A percentile compares a stretch with the other conserved stretches of the same genome.
Evolutionary conservation across 352 stramenopile species (phyloP).

Genomic region (Globisporangium alternatum): DNA sequence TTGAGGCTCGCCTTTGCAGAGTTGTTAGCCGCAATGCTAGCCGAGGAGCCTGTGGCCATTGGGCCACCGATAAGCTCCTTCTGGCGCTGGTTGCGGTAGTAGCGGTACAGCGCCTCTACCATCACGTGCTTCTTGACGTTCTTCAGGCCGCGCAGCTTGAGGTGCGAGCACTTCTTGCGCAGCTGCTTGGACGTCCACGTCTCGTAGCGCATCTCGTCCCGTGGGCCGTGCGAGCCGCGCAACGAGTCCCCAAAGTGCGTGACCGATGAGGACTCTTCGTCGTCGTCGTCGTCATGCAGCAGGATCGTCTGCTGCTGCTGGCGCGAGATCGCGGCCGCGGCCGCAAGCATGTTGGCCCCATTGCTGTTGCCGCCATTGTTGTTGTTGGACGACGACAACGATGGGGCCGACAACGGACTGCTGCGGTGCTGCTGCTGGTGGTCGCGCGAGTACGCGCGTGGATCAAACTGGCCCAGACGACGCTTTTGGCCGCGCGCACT

Average conservation of each 20-base stretch:
- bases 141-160: constrained; percentile 77
- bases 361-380: not conserved
- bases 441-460: not conserved
- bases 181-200: constrained; percentile 83
- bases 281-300: constrained; percentile 11
- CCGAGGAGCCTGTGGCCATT: not conserved
- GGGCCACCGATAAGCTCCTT: constrained; percentile 30
- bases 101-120: constrained; percentile 77
- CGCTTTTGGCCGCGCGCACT: constrained; percentile 36
- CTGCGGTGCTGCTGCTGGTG: constrained; percentile 6
- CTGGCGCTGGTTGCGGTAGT: constrained; percentile 64
- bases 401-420: constrained; percentile 4
- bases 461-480: constrained; percentile 33
- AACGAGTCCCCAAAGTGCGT: constrained; percentile 35
- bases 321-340: constrained; percentile 10
- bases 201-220: constrained; percentile 65
- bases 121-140: constrained; percentile 88
- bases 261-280: constrained; percentile 6
- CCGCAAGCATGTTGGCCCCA: constrained; percentile 10
- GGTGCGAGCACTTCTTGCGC: constrained; percentile 76
- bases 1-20: not conserved
- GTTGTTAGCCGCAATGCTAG: not conserved
- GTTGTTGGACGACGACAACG: not conserved
- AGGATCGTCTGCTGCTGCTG: constrained; percentile 11
- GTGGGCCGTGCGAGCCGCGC: constrained; percentile 45